Evolutionary conservation across 768 basidiomycete species (phyloP), one percentile per base, ranked within the genome.

Genomic region (Pleurotus citrinopileatus): DNA sequence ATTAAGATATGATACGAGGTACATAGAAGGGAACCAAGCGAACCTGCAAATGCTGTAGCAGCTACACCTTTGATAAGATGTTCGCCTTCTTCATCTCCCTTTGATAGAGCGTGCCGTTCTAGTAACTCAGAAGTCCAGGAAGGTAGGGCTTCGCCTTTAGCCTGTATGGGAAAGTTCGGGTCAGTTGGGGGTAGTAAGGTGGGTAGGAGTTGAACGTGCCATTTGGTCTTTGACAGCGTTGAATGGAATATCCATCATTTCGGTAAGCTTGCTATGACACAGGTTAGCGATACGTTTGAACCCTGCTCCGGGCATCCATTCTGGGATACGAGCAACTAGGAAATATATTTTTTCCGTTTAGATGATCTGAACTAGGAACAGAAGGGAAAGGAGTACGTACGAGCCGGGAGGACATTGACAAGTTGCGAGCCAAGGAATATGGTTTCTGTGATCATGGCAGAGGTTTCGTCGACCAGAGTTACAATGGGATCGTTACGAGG

Each of bases 401-500:
- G 72, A 70, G 32, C 70, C 63, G 7, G 60, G 37, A 55, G 72
- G 65, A 51, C 48, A n/a, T 51, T 51, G 8, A 73, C 69, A 6
- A 65, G 55, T 1, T 57, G 60, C n/a, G 63, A 64, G 10, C 70
- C 69, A 2, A 70, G 66, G 47, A 67, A 63, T 47, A 65, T 59
- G 22, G 60, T 54, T 4, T 63, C 62, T 2, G 60, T 57, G 32
- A 71, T 43, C 59, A 61, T 66, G 42, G 63, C 59, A 26, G 63
- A 66, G n/a, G 67, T 70, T 1, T 58, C 54, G 19, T 72, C 67
- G 9, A 60, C 68, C 1, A 69, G 57, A n/a, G 55, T 52, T 22
- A 72, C 67, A 36, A 70, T 68, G 23, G 51, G 48, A 55, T 73
- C 67, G 22, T 71, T 57, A 4, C 56, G 53, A 19, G 64, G 67